Conservation (phyloP, 139 green algal species). For the Coelastrella sp. region DNA sequence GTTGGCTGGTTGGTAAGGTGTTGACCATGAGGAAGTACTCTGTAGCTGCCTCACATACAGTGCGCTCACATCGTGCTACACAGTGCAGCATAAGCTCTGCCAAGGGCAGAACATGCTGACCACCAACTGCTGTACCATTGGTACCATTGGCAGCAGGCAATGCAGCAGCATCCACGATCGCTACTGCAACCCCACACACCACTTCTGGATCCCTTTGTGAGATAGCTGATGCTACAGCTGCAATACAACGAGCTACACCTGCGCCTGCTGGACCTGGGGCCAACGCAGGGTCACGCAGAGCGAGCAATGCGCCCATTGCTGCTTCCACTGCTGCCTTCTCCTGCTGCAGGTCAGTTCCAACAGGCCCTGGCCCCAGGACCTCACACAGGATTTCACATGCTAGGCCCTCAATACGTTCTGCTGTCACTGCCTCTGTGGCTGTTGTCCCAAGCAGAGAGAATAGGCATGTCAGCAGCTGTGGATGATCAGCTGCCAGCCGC, state of each 20-base stretch:
- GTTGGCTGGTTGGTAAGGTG: constrained; percentile 59
- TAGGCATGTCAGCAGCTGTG: constrained; percentile 44
- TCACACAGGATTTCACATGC: constrained; percentile 55
- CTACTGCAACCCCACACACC: background rate
- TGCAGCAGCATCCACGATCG: background rate
- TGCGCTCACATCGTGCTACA: constrained; percentile 27
- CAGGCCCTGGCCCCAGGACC: constrained; percentile 52
- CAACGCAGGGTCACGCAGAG: constrained; percentile 17
- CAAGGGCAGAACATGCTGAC: constrained; percentile 57
- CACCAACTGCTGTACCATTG: background rate
- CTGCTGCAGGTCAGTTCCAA: constrained; percentile 36
- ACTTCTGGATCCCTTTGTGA: constrained; percentile 59
- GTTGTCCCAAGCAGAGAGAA: constrained; percentile 47
- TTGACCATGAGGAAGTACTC: constrained; percentile 80
- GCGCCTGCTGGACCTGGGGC: constrained; percentile 36
- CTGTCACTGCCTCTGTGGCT: constrained; percentile 7
- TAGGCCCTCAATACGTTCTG: constrained; percentile 23
- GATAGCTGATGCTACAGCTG: constrained; percentile 46
- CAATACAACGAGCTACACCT: constrained; percentile 29
- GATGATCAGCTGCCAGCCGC: constrained; percentile 48
- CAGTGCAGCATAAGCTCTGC: constrained; percentile 63
- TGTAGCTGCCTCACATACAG: constrained; percentile 46
- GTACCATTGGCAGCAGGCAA: background rate
- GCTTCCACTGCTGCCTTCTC: constrained; percentile 49
- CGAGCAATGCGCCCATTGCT: constrained; percentile 49